phyloP scores from a whole-genome alignment of 225 moss, liverwort and hornwort species.

The Neckera pumila region DNA sequence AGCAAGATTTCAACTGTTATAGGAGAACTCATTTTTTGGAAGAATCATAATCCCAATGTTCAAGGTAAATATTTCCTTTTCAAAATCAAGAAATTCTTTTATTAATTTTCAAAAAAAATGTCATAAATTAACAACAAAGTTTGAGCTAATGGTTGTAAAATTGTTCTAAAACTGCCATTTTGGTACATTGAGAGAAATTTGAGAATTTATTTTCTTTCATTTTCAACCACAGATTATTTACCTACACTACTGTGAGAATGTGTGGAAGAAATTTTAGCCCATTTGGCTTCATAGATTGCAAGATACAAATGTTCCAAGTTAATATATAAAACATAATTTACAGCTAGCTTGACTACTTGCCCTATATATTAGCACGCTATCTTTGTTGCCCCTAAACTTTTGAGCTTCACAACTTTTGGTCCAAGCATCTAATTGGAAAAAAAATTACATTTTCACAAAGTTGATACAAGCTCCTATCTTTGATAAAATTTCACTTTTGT shows the following conservation, averaged over 20 bases:
- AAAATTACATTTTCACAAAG: neutral
- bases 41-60: neutral
- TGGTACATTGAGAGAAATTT: neutral
- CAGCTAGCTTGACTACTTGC: too few species aligned
- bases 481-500: too few species aligned
- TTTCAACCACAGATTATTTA: neutral
- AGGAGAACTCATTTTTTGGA: neutral
- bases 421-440: accelerated
- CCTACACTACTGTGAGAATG: neutral
- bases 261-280: accelerated
- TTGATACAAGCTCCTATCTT: accelerated
- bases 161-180: neutral
- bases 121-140: neutral
- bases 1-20: neutral
- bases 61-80: neutral
- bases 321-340: neutral
- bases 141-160: neutral
- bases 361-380: accelerated
- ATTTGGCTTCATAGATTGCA: neutral
- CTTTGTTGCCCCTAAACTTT: accelerated
- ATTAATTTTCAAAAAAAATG: too few species aligned
- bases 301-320: neutral
- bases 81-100: too few species aligned
- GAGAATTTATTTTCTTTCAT: neutral
- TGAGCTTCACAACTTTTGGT: neutral